Evolutionary conservation across 2,329 filamentous ascomycete species (phyloP).

Genomic region (Xylaria sp.): DNA sequence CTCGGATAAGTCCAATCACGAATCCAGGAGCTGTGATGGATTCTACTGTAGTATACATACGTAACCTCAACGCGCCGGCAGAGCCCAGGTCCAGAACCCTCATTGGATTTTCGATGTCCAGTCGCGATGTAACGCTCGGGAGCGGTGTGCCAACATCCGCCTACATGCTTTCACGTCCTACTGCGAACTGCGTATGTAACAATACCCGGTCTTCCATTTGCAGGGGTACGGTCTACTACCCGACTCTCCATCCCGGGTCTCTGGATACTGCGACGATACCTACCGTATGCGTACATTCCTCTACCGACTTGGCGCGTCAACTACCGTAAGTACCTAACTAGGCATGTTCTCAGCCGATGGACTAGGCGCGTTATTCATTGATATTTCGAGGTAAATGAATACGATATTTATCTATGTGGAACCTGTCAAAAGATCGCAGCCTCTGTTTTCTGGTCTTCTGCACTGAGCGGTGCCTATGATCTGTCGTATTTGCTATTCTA

Average conservation of each 20-base stretch:
- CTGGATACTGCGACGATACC: conserved; percentile 12
- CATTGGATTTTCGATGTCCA: background rate
- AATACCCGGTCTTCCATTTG: background rate
- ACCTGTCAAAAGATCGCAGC: no score
- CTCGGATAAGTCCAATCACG: conserved; percentile 2
- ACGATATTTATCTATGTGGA: no score
- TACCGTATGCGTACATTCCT: background rate
- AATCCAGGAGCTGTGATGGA: background rate
- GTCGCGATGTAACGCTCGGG: conserved; percentile 18
- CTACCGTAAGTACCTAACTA: background rate
- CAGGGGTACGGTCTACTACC: conserved; percentile 1
- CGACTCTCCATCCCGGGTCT: conserved; percentile 16
- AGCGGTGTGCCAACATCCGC: conserved; percentile 22
- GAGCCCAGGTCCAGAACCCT: background rate
- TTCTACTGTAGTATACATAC: background rate
- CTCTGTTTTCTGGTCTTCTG: no score
- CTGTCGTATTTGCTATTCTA: no score
- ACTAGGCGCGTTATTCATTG: background rate
- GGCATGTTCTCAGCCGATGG: conserved; percentile 16
- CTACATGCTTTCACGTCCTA: no score
- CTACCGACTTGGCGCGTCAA: background rate
- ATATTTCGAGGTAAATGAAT: background rate
- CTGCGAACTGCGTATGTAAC: no score
- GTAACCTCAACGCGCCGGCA: background rate
- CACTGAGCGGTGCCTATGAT: no score